Evolutionary conservation across 1,139 yeast genomes (phyloP).

Genomic region (Geotrichum citri-aurantii): DNA sequence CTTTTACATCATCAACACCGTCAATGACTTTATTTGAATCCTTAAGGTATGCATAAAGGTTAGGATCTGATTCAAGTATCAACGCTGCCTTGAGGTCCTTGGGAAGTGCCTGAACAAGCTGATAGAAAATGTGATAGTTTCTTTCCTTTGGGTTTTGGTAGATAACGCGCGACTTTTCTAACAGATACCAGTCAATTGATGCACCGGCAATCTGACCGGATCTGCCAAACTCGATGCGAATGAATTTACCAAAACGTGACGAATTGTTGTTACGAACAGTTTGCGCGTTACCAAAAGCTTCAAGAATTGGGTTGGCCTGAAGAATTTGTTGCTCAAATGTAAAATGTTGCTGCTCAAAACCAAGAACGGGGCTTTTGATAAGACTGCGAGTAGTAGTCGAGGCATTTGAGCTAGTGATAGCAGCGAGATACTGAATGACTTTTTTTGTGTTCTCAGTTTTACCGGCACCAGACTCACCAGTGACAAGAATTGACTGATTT

Average conservation of each 20-base stretch:
- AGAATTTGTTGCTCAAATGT: conserved; percentile 77
- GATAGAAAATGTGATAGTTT: conserved; percentile 91
- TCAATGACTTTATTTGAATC: conserved; percentile 51
- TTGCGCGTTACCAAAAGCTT: conserved; percentile 96
- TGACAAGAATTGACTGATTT: conserved; percentile 87
- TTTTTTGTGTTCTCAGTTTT: conserved; percentile 97
- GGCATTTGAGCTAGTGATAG: conserved; percentile 39
- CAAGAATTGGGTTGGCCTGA: conserved; percentile 92
- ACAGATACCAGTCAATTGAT: conserved; percentile 84
- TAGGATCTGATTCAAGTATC: conserved; percentile 42
- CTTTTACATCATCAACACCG: conserved; percentile 69
- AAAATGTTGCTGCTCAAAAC: not conserved
- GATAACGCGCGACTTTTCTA: conserved; percentile 93
- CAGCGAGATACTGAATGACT: conserved; percentile 85
- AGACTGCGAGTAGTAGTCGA: conserved; percentile 9
- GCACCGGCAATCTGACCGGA: conserved; percentile 77
- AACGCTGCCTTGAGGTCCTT: conserved; percentile 46
- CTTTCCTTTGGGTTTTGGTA: conserved; percentile 70
- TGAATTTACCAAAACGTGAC: conserved; percentile 94
- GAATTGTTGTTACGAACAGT: conserved; percentile 92
- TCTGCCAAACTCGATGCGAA: conserved; percentile 70
- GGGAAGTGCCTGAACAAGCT: conserved; percentile 65
- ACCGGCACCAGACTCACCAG: conserved; percentile 99
- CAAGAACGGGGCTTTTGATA: not conserved
- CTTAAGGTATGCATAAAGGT: conserved; percentile 54